Evolutionary conservation across 1,284 basidiomycete genomes (phyloP).

Genomic region (Moesziomyces sp.): DNA sequence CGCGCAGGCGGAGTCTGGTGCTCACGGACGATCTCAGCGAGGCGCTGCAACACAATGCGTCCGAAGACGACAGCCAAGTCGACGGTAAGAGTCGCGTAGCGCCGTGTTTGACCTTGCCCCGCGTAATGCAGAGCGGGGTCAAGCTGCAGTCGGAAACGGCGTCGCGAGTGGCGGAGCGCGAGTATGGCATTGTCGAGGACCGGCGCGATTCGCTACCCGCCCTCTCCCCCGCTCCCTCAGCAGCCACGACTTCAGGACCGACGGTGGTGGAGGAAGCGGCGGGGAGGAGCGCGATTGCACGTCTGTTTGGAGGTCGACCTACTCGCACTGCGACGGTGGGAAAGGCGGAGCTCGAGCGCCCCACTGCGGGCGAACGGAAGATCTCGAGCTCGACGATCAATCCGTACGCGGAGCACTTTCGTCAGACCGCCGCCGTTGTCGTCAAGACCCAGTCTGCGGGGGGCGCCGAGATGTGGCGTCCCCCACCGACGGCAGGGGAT

Average conservation of each 20-base stretch:
- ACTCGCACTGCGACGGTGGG: conserved; percentile 13
- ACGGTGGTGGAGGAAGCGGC: neutral
- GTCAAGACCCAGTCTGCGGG: conserved; percentile 78
- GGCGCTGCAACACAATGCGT: conserved; percentile 73
- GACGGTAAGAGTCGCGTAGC: neutral
- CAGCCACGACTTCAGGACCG: neutral
- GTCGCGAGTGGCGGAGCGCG: conserved; percentile 13
- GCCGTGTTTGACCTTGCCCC: conserved; percentile 27
- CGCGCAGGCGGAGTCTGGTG: conserved; percentile 86
- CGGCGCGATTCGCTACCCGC: conserved; percentile 13
- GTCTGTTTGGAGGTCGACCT: conserved; percentile 41
- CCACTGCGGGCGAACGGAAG: conserved; percentile 19
- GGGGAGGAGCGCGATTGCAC: conserved; percentile 26
- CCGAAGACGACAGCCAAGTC: conserved; percentile 2
- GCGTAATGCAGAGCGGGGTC: conserved; percentile 1
- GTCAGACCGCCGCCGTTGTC: conserved; percentile 77
- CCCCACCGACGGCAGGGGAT: conserved; percentile 4
- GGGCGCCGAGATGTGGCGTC: conserved; percentile 22
- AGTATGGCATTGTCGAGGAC: conserved; percentile 37
- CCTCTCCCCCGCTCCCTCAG: neutral
- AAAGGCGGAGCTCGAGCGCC: conserved; percentile 5
- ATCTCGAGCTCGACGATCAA: conserved; percentile 43
- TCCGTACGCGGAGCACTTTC: conserved; percentile 78
- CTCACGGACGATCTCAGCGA: conserved; percentile 94
- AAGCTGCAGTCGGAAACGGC: conserved; percentile 11